Conservation (phyloP, 2,329 filamentous ascomycete genomes). For the Pseudogymnoascus sp. region DNA sequence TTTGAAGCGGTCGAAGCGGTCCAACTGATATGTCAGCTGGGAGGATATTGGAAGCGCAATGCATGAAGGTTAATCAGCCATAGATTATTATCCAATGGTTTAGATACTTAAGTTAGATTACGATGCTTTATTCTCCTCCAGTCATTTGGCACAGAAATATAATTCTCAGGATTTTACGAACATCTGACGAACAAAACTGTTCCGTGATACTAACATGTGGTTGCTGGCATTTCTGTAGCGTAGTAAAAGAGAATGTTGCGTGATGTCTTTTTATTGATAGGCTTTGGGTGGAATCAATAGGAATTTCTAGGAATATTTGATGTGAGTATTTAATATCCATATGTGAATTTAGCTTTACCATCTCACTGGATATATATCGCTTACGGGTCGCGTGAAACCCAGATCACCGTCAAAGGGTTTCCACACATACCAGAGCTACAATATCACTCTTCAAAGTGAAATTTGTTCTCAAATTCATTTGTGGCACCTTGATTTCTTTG, state of each 20-base stretch:
- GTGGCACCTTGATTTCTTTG: not conserved
- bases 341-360: not conserved
- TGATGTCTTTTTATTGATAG: not conserved
- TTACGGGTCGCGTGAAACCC: not conserved
- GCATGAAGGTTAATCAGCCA: constrained; percentile 11
- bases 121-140: constrained; percentile 10
- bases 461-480: not conserved
- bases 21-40: constrained; percentile 6
- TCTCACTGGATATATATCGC: not conserved
- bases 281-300: not conserved
- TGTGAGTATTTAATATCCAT: not conserved
- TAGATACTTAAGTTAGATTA: constrained; percentile 12
- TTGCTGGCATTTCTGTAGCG: not conserved
- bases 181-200: not conserved
- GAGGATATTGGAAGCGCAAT: constrained; percentile 11
- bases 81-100: constrained; percentile 10
- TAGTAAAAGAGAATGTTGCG: not conserved
- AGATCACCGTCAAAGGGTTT: too few species aligned
- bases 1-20: not conserved
- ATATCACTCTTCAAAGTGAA: not conserved
- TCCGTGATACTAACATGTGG: not conserved
- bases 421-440: not conserved
- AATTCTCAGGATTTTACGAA: constrained; percentile 4
- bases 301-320: not conserved
- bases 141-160: constrained; percentile 9